Evolutionary conservation across 805 yeast genomes (phyloP).

Genomic region (Wickerhamiella azymoides): DNA sequence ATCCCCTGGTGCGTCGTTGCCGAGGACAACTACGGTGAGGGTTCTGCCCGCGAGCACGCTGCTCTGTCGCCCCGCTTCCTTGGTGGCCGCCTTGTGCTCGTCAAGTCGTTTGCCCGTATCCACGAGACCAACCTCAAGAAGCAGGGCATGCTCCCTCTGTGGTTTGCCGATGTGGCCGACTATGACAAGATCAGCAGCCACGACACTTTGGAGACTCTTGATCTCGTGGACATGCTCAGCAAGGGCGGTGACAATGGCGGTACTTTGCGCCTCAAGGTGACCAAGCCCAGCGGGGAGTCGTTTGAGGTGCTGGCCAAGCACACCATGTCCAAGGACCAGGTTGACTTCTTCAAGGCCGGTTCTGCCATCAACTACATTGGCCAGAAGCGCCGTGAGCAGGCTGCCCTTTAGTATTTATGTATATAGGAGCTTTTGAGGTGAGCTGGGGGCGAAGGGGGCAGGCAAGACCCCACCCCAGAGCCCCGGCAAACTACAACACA

Average conservation of each 20-base stretch:
- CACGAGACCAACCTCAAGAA: slow-evolving; percentile 97
- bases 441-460: not conserved
- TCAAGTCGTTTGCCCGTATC: slow-evolving; percentile 93
- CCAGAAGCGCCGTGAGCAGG: slow-evolving; percentile 24
- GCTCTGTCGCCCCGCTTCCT: slow-evolving; percentile 90
- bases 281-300: slow-evolving; percentile 54
- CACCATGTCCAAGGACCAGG: slow-evolving; percentile 94
- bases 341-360: slow-evolving; percentile 93
- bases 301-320: slow-evolving; percentile 70
- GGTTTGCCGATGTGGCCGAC: slow-evolving; percentile 80
- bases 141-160: slow-evolving; percentile 93
- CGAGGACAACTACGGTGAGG: slow-evolving; percentile 97
- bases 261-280: slow-evolving; percentile 50
- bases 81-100: slow-evolving; percentile 79
- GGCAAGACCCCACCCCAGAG: not conserved
- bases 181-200: slow-evolving; percentile 70
- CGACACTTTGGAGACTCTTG: slow-evolving; percentile 63
- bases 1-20: slow-evolving; percentile 93
- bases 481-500: not conserved
- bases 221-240: slow-evolving; percentile 59
- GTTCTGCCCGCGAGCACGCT: slow-evolving; percentile 98
- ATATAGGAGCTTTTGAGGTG: not conserved
- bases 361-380: slow-evolving; percentile 92
- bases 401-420: not conserved
- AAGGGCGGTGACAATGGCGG: slow-evolving; percentile 88